These are phyloP conservation scores for Phoenix roebelenii DNA, from an alignment of 176 grass and related monocot genomes.

Conservation along the genomic window DNA sequence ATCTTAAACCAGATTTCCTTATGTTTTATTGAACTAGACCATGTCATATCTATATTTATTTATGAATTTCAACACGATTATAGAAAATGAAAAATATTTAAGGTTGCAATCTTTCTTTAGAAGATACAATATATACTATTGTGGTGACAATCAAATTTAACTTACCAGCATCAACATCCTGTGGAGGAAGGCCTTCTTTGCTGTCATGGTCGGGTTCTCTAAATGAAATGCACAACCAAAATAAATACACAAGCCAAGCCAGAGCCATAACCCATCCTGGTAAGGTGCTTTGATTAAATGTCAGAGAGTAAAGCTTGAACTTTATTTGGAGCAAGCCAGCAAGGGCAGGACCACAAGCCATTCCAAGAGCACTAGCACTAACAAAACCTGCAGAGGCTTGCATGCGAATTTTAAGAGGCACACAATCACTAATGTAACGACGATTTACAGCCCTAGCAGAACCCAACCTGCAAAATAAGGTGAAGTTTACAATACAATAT, in stretches of 20 bases:
- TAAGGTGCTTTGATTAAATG: conserved; percentile 79
- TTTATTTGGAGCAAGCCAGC: conserved; percentile 72
- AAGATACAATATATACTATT: no score
- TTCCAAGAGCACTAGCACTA: conserved; percentile 90
- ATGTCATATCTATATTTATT: no score
- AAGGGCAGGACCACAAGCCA: conserved; percentile 83
- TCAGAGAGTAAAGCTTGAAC: conserved; percentile 54
- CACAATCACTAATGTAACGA: conserved; percentile 92
- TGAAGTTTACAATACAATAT: no score
- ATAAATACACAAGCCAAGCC: conserved; percentile 56
- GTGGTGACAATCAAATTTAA: not conserved
- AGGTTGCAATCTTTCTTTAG: no score
- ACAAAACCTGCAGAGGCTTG: conserved; percentile 91
- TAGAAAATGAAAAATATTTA: no score
- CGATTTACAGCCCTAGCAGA: conserved; percentile 88
- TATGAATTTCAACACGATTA: no score
- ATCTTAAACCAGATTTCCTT: no score
- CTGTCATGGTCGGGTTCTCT: conserved; percentile 43
- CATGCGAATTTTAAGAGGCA: conserved; percentile 74
- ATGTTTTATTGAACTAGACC: no score
- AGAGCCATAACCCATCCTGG: conserved; percentile 84
- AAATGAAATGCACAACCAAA: conserved; percentile 76
- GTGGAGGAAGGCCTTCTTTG: conserved; percentile 23
- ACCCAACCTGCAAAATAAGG: conserved; percentile 42
- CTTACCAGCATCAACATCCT: conserved; percentile 39